These are phyloP conservation scores for Huntiella decipiens DNA, from an alignment of 2,329 filamentous ascomycete genomes.

Conservation along the genomic window DNA sequence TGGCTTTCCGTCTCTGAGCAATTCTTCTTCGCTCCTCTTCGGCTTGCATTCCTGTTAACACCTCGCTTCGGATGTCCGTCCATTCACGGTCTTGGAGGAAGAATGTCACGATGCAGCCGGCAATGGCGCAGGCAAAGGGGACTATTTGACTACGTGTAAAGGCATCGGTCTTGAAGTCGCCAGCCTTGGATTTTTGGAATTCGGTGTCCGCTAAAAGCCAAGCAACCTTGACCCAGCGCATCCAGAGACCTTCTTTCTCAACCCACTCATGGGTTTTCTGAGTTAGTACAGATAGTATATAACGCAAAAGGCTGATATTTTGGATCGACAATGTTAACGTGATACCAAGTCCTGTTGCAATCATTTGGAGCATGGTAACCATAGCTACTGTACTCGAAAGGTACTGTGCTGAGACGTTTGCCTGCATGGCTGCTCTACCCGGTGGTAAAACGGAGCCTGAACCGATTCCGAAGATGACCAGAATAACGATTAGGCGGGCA, in stretches of 20 bases:
- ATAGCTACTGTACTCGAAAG: background rate
- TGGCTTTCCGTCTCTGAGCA: background rate
- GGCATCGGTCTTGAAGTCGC: background rate
- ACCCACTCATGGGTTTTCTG: no score
- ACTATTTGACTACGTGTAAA: background rate
- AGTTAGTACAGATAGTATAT: no score
- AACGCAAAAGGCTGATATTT: background rate
- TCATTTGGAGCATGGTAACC: slow-evolving; percentile 1
- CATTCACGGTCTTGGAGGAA: slow-evolving; percentile 1
- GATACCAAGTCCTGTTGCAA: slow-evolving; percentile 1
- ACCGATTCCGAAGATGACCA: slow-evolving; percentile 4
- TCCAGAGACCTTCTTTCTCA: background rate
- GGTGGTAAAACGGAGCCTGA: slow-evolving; percentile 2
- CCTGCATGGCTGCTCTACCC: slow-evolving; percentile 2
- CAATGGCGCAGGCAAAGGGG: background rate
- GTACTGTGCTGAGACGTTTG: slow-evolving; percentile 3
- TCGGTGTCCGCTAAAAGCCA: background rate
- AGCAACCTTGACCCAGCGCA: background rate
- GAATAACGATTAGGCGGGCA: slow-evolving; percentile 2
- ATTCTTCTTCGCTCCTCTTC: background rate
- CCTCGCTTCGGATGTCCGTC: slow-evolving; percentile 4
- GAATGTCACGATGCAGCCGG: background rate
- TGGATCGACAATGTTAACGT: background rate
- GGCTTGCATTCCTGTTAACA: background rate
- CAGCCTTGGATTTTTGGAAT: no score